Evolutionary conservation across 2,329 filamentous ascomycete species (phyloP).

Genomic region (Raffaelea ambrosiae): DNA sequence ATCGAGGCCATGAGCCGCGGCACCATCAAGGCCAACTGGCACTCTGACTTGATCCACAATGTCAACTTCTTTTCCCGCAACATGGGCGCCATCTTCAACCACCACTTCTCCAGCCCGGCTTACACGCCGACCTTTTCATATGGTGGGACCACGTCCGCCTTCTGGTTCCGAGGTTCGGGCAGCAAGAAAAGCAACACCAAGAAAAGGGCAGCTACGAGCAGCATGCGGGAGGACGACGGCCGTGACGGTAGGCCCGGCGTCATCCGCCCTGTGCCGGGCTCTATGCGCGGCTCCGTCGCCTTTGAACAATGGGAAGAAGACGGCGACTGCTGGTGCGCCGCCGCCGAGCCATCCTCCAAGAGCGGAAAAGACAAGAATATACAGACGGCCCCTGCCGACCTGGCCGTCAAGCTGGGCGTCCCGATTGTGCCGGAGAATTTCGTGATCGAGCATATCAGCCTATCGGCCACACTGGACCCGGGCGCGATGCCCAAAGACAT

Average conservation of each 20-base stretch:
- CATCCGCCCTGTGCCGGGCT: constrained; percentile 18
- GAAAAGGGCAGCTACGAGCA: background rate
- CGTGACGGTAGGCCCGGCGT: constrained; percentile 1
- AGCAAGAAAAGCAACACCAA: background rate
- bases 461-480: constrained; percentile 51
- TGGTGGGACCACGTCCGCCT: background rate
- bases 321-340: constrained; percentile 83
- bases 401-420: constrained; percentile 54
- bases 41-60: constrained; percentile 36
- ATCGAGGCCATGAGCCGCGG: constrained; percentile 38
- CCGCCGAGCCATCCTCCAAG: constrained; percentile 16
- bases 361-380: constrained; percentile 17
- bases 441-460: constrained; percentile 63
- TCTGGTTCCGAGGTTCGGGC: background rate
- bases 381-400: constrained; percentile 38
- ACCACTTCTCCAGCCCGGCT: constrained; percentile 48
- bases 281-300: constrained; percentile 32
- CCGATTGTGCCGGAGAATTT: constrained; percentile 59
- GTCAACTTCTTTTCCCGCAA: constrained; percentile 68
- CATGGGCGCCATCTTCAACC: constrained; percentile 58
- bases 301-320: constrained; percentile 65
- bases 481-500: constrained; percentile 56
- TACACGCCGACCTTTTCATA: constrained; percentile 20
- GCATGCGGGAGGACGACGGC: background rate
- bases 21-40: constrained; percentile 35